Evolutionary conservation across 129 eudicot genomes (phyloP), one percentile per base, ranked within the genome.

Genomic region (Logfia minima): DNA sequence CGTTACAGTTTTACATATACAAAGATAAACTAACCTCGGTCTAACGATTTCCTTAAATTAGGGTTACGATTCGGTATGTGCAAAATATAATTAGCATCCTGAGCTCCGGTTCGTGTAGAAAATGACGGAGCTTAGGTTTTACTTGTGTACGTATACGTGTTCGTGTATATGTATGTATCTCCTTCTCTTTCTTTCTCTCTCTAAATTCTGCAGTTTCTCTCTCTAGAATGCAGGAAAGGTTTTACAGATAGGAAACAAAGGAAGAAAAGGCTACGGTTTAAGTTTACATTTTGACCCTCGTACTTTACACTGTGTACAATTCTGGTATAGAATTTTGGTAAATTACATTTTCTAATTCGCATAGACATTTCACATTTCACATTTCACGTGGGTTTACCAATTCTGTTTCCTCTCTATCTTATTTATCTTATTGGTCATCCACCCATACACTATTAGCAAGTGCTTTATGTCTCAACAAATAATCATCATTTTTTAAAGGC

Each of bases 141-240:
- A 72, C 29, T 67, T 16, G 80, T 74, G 75, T 67, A 74, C 35
- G 79, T 66, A 74, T 80, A 80, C 64, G 79, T 79, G 11, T 41
- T 10, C 56, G 78, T 72, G 80, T 67, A 41, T 80, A 73, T 65
- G 43, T 35, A 65, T 80, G 19, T 74, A 58, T 59, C 68, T 61
- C 55, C 79, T 65, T 81, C 71, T 67, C 60, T 74, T 18, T 66
- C 37, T 34, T 10, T 64, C 83, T 66, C 79, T 67, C 64, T 22
- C 75, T 48, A 74, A 68, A 56, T 55, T 74, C 72, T 81, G 84
- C 31, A 68, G 84, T 75, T 75, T 81, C 84, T 81, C 84, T 81
- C 84, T 81, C 84, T 70, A 81, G 75, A 17, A 75, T 75, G 80
- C 66, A 81, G 21, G 84, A 60, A 80, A 81, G 84, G 84, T 81